Conservation (phyloP, 2,329 filamentous ascomycete species). For the Neocatenulostroma microsporum region DNA sequence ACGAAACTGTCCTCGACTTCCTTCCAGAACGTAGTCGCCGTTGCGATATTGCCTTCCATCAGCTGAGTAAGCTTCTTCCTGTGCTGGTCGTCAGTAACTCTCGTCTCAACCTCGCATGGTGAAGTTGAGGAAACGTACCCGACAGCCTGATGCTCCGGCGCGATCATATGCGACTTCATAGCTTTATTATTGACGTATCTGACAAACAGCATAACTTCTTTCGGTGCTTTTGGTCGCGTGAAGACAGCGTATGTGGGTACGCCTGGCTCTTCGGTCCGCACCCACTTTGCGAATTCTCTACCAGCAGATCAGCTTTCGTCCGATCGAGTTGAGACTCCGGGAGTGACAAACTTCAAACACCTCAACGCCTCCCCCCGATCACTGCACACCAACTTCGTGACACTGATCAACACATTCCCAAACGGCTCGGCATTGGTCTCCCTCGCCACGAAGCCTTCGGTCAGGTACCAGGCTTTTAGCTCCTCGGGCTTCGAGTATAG, state of each 20-base stretch:
- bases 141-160: slow-evolving; percentile 18
- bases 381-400: slow-evolving; percentile 14
- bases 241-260: slow-evolving; percentile 22
- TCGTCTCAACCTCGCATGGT: background rate
- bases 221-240: slow-evolving; percentile 19
- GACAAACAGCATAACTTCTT: slow-evolving; percentile 20
- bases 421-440: slow-evolving; percentile 6
- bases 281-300: slow-evolving; percentile 12
- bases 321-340: too few relatives aligned
- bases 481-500: slow-evolving; percentile 19
- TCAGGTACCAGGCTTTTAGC: slow-evolving; percentile 19
- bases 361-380: slow-evolving; percentile 5
- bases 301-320: too few relatives aligned
- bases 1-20: slow-evolving; percentile 26
- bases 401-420: slow-evolving; percentile 12
- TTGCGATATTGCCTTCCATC: slow-evolving; percentile 11
- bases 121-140: slow-evolving; percentile 11
- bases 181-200: slow-evolving; percentile 16
- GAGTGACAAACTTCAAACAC: too few relatives aligned
- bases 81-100: background rate
- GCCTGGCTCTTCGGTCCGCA: slow-evolving; percentile 15
- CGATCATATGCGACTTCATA: slow-evolving; percentile 13
- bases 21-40: slow-evolving; percentile 20
- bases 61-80: slow-evolving; percentile 16
- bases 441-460: slow-evolving; percentile 18